A percentile compares a stretch with the other conserved stretches of the same genome.
Evolutionary conservation across 768 basidiomycete genomes (phyloP).

Genomic region (Pleurotus tuber-regium): DNA sequence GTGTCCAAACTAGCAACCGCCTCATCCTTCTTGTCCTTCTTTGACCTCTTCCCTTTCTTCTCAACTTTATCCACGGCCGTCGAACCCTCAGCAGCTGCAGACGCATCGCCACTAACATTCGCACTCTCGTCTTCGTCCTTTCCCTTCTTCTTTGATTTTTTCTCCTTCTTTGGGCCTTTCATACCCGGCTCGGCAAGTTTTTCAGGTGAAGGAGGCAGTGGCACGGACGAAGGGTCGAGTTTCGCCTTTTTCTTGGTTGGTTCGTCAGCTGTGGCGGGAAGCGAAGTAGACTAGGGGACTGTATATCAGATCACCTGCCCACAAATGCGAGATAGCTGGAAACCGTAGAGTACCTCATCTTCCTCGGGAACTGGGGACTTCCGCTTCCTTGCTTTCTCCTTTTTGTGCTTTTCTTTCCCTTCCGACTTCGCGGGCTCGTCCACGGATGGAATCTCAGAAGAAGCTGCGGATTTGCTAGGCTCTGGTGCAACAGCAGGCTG

Average conservation of each 20-base stretch:
- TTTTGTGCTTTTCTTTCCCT: conserved; percentile 26
- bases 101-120: conserved; percentile 5
- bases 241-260: conserved; percentile 30
- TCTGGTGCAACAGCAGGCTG: conserved; percentile 14
- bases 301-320: not conserved
- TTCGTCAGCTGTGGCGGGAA: conserved; percentile 6
- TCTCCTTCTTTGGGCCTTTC: conserved; percentile 9
- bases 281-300: not conserved
- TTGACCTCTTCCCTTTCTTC: conserved; percentile 29
- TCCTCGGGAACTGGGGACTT: conserved; percentile 28
- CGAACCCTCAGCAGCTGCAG: conserved; percentile 12
- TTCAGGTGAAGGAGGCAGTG: conserved; percentile 12
- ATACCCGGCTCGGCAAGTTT: conserved; percentile 12
- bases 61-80: no score
- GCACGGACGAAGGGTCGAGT: conserved; percentile 13
- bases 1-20: no score
- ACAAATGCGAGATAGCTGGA: no score
- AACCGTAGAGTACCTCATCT: conserved; percentile 22
- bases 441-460: conserved; percentile 12
- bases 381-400: conserved; percentile 37
- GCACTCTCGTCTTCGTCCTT: conserved; percentile 11
- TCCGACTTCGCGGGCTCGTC: not conserved
- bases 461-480: conserved; percentile 6
- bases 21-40: conserved; percentile 29
- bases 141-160: conserved; percentile 1